These are phyloP conservation scores for Leccinum longicurvipes DNA, from an alignment of 768 basidiomycete species.

Conservation along the genomic window DNA sequence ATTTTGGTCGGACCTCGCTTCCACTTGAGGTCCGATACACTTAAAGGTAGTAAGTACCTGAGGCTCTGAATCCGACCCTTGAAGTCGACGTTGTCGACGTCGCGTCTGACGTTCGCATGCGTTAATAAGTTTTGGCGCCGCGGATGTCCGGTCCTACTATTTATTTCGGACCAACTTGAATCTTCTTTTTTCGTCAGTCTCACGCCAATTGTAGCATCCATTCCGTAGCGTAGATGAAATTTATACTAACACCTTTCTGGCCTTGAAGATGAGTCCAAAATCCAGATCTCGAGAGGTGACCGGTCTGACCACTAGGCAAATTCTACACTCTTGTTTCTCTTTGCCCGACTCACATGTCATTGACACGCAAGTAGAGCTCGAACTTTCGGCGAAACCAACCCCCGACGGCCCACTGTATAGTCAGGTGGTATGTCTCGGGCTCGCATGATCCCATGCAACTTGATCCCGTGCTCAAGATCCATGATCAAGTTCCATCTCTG, in stretches of 20 bases:
- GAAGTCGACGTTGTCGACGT: neutral
- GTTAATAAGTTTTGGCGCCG: too few relatives aligned
- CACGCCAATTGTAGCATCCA: neutral
- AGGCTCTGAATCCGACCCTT: neutral
- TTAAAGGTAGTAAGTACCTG: neutral
- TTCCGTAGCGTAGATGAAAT: too few relatives aligned
- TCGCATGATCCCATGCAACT: neutral
- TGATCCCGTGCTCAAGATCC: neutral
- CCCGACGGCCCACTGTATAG: neutral
- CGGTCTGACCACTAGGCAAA: too few relatives aligned
- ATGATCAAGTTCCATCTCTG: neutral
- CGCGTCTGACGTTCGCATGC: neutral
- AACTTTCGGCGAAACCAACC: neutral
- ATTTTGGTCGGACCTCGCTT: neutral
- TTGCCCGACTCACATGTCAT: neutral
- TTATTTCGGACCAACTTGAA: too few relatives aligned
- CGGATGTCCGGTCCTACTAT: neutral
- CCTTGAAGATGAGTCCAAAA: too few relatives aligned
- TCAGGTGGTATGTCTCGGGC: neutral
- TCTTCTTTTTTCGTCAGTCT: neutral
- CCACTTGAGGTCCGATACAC: neutral
- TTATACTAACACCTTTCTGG: neutral
- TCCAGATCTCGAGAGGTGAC: neutral
- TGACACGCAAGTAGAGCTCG: neutral
- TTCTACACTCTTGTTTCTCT: neutral